Percentiles rank a stretch among this genome's conserved stretches.
Conservation (phyloP, 169 alveolate genomes). For the Eimeria sp. region DNA sequence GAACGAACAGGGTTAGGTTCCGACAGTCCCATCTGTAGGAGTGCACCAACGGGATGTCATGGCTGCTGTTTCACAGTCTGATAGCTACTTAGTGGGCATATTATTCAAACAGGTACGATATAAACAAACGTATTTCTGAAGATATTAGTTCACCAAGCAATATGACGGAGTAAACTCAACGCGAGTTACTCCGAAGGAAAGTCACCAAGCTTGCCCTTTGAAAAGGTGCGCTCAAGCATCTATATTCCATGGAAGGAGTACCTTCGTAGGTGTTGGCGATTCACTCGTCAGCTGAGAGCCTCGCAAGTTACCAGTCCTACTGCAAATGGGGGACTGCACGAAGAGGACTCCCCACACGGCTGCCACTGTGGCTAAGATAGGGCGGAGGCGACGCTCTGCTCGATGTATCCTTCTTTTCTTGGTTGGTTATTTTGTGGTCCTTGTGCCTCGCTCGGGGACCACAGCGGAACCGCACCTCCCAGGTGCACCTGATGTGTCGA, state of each 20-base stretch:
- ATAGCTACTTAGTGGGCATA: neutral
- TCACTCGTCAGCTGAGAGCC: neutral
- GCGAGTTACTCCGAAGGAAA: neutral
- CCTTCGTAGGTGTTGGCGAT: neutral
- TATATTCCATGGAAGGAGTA: neutral
- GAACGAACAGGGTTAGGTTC: neutral
- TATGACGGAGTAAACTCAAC: neutral
- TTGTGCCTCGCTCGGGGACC: neutral
- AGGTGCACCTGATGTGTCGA: neutral
- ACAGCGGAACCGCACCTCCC: neutral
- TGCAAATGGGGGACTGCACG: conserved; percentile 1
- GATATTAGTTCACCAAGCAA: neutral
- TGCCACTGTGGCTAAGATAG: neutral
- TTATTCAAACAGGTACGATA: neutral
- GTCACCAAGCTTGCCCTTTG: neutral
- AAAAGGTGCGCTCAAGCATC: neutral
- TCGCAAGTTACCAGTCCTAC: neutral
- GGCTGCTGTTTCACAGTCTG: neutral
- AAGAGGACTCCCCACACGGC: neutral
- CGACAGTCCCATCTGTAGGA: neutral
- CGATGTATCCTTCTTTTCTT: neutral
- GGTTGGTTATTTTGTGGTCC: neutral
- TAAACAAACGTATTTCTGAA: too few relatives aligned
- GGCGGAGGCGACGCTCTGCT: neutral
- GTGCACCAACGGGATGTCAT: neutral